Evolutionary conservation across 2,329 filamentous ascomycete genomes (phyloP).

Genomic region (Ophiostoma piceae): DNA sequence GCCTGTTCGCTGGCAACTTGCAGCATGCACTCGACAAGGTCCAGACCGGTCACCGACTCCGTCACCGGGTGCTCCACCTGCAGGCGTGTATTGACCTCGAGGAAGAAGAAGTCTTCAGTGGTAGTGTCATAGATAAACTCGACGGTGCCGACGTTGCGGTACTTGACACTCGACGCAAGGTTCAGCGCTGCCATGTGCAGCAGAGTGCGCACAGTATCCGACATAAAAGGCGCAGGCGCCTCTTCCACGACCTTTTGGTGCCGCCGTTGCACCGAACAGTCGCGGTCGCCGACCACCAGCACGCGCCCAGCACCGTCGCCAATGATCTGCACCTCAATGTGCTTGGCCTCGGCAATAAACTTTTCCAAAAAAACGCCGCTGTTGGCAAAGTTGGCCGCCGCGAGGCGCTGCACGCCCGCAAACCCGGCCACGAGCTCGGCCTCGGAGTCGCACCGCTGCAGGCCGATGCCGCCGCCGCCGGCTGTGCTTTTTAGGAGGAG

Average conservation of each 20-base stretch:
- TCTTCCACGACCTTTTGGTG: slow-evolving; percentile 70
- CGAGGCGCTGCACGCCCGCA: slow-evolving; percentile 44
- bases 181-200: slow-evolving; percentile 33
- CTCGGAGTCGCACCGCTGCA: slow-evolving; percentile 35
- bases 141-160: slow-evolving; percentile 36
- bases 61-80: slow-evolving; percentile 83
- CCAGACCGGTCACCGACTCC: slow-evolving; percentile 68
- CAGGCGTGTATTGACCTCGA: slow-evolving; percentile 78
- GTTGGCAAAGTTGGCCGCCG: slow-evolving; percentile 55
- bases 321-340: slow-evolving; percentile 65
- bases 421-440: slow-evolving; percentile 44
- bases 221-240: slow-evolving; percentile 58
- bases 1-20: slow-evolving; percentile 31
- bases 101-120: slow-evolving; percentile 72
- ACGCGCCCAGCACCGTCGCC: slow-evolving; percentile 56
- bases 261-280: slow-evolving; percentile 62
- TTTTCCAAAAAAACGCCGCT: slow-evolving; percentile 58
- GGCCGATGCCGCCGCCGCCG: slow-evolving; percentile 61
- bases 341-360: slow-evolving; percentile 56
- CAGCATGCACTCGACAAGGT: slow-evolving; percentile 57
- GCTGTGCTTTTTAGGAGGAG: slow-evolving; percentile 56
- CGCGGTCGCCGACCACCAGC: slow-evolving; percentile 58
- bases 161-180: slow-evolving; percentile 29
- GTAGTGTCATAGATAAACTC: slow-evolving; percentile 81
- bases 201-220: slow-evolving; percentile 28